Percentiles rank a stretch among this genome's conserved stretches.
These are phyloP conservation scores for Cordyceps javanica DNA, from an alignment of 2,329 filamentous ascomycete species.

Conservation along the genomic window DNA sequence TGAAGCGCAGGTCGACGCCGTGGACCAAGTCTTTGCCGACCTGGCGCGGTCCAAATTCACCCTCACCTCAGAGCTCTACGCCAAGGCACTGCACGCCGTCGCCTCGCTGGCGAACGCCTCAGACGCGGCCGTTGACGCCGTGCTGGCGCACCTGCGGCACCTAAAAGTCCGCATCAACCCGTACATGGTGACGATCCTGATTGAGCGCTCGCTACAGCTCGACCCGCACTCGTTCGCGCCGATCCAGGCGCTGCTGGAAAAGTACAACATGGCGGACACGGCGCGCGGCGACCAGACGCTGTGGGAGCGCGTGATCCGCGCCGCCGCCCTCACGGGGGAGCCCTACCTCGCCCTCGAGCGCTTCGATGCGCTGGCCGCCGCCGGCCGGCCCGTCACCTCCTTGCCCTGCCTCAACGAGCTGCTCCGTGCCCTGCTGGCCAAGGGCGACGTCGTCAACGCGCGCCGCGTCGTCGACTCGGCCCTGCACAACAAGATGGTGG, in stretches of 20 bases:
- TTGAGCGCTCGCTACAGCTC: constrained; percentile 59
- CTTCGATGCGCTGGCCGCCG: constrained; percentile 38
- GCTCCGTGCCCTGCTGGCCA: constrained; percentile 27
- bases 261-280: constrained; percentile 39
- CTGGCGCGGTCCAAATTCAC: constrained; percentile 52
- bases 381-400: constrained; percentile 34
- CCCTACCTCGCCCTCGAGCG: constrained; percentile 41
- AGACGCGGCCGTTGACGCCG: constrained; percentile 47
- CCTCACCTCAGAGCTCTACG: constrained; percentile 59
- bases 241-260: constrained; percentile 54
- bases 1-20: constrained; percentile 44
- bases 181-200: constrained; percentile 69
- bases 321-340: constrained; percentile 53
- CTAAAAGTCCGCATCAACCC: constrained; percentile 48
- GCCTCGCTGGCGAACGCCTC: constrained; percentile 30
- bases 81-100: constrained; percentile 58
- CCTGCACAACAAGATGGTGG: constrained; percentile 22
- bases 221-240: constrained; percentile 52
- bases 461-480: constrained; percentile 27
- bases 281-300: constrained; percentile 51
- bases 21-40: constrained; percentile 49
- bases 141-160: constrained; percentile 57
- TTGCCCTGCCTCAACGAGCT: constrained; percentile 39
- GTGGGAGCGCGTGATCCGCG: constrained; percentile 65
- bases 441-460: constrained; percentile 22